phyloP scores from a whole-genome alignment of 2,329 filamentous ascomycete genomes.

The Aulographum hederae region DNA sequence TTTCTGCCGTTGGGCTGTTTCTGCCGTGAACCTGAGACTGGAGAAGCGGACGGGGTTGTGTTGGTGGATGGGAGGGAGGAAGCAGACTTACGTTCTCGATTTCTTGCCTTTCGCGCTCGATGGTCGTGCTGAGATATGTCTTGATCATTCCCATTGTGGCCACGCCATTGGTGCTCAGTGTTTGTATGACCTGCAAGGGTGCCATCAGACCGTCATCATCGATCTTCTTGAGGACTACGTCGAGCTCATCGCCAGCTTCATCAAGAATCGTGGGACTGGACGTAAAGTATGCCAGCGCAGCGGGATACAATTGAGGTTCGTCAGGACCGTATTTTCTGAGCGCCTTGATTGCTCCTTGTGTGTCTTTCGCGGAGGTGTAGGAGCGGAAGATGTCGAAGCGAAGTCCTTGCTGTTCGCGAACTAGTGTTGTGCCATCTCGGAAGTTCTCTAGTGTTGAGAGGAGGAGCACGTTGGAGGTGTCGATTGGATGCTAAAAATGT shows the following conservation, averaged over 20 bases:
- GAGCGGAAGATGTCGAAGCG: conserved; percentile 93
- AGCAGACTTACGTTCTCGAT: no score
- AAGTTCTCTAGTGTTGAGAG: conserved; percentile 87
- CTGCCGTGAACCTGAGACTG: no score
- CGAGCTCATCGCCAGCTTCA: conserved; percentile 73
- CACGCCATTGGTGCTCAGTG: conserved; percentile 58
- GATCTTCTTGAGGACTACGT: conserved; percentile 65
- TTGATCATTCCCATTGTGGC: conserved; percentile 98
- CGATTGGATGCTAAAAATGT: conserved; percentile 45
- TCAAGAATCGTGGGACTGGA: conserved; percentile 65
- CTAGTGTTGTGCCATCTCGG: conserved; percentile 72
- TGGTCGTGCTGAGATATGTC: conserved; percentile 73
- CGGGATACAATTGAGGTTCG: conserved; percentile 81
- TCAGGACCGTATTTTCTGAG: conserved; percentile 80
- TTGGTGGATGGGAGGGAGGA: no score
- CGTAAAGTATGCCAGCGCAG: conserved; percentile 83
- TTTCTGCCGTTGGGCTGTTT: no score
- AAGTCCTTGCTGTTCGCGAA: conserved; percentile 83
- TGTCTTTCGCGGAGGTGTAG: conserved; percentile 84
- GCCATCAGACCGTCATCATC: conserved; percentile 86
- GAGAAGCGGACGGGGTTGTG: no score
- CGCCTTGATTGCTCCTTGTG: conserved; percentile 72
- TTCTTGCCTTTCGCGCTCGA: conserved; percentile 72
- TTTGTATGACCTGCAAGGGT: conserved; percentile 89
- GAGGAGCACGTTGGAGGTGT: conserved; percentile 84